These are phyloP conservation scores for Strobilomyces dryophilus DNA, from an alignment of 768 basidiomycete genomes.

Conservation along the genomic window DNA sequence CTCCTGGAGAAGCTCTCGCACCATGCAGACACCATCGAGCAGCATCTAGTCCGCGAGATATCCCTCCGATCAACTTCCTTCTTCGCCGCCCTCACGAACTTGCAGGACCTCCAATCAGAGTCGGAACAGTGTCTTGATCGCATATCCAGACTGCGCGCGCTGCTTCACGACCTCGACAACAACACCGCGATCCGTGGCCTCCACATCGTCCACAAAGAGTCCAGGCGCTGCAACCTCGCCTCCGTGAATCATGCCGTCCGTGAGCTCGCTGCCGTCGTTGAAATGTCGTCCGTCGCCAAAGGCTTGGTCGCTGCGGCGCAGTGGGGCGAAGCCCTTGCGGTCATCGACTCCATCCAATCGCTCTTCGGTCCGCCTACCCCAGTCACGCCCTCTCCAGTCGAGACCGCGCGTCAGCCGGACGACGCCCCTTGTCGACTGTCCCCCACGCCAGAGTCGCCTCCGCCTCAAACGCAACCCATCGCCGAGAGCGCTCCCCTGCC, in stretches of 20 bases:
- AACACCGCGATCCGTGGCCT: constrained; percentile 77
- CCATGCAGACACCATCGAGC: constrained; percentile 90
- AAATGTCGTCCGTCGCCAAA: constrained; percentile 70
- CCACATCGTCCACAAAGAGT: constrained; percentile 62
- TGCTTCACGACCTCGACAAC: constrained; percentile 73
- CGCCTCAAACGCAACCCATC: constrained; percentile 5
- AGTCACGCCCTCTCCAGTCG: constrained; percentile 1
- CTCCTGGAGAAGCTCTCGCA: constrained; percentile 88
- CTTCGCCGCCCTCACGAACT: constrained; percentile 92
- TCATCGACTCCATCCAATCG: constrained; percentile 64
- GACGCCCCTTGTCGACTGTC: constrained; percentile 29
- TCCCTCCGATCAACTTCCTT: constrained; percentile 88
- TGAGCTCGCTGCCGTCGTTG: constrained; percentile 66
- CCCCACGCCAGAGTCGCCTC: constrained; percentile 34
- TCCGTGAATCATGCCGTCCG: constrained; percentile 58
- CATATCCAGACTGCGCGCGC: constrained; percentile 64
- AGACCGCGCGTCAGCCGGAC: constrained; percentile 13
- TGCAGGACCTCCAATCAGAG: constrained; percentile 89
- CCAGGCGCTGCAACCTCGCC: constrained; percentile 55
- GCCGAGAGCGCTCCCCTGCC: constrained; percentile 30
- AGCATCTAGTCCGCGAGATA: constrained; percentile 92
- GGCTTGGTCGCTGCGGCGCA: constrained; percentile 79
- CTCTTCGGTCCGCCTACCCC: constrained; percentile 42
- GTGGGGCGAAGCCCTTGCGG: constrained; percentile 79
- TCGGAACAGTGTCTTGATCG: constrained; percentile 77